Evolutionary conservation across 1,139 yeast species (phyloP), one percentile per base, ranked within the genome.

Genomic region (Sugiyamaella neomexicana): DNA sequence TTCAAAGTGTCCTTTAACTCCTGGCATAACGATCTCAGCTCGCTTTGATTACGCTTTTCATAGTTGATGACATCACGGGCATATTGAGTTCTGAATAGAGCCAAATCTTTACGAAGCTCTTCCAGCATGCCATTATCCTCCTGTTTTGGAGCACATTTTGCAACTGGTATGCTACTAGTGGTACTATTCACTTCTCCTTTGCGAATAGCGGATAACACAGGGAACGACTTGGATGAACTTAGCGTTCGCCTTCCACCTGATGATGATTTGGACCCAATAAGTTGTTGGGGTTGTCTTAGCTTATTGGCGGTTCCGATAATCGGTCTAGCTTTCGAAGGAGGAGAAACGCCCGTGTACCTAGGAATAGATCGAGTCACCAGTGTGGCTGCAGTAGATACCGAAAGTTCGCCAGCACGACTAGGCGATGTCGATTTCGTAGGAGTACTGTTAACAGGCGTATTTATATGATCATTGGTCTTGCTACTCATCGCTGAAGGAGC

Each of bases 1-100:
- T 38, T 37, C 13, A 62, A 43, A 1, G 68, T 64, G 38, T 55
- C 59, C 31, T 50, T 55, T 34, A 64, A 50, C 46, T 64, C 66
- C 4, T 50, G 46, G 29, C 59, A 59, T 10, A 64, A 57, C n/a
- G 46, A 51, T 29, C 55, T 58, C n/a, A 63, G 16, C 44, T 58
- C 61, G 23, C 54, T 57, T 16, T 36, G 37, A 20, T 41, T 52
- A n/a, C 47, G 37, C 39, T 49, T 56, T 41, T 55, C 52, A 38
- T 47, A 54, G 44, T 46, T 29, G 50, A 55, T 39, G 52, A 54
- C 29, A 29, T 47, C 45, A 5, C 45, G 36, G n/a, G 51, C 16
- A 31, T 60, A 47, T 5, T 17, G 29, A 29, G 38, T 58, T 17
- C 65, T 56, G 52, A 64, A 62, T 37, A 53, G 53, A 13, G 50